A percentile compares a stretch with the other conserved stretches of the same genome.
Conservation (phyloP, 176 grass and related monocot genomes). For the bread wheat (Triticum aestivum) region IWGSC_CS_RefSeq_v2.1 NC_057799.1:95250920-95251419, state of each 20-base stretch:
- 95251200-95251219: too few relatives aligned
- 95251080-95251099: constrained; percentile 18
- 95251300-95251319: constrained; percentile 45
- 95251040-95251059: constrained; percentile 62
- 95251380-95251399: too few relatives aligned
- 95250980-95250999: constrained; percentile 3
- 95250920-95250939: neutral
- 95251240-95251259: too few relatives aligned
- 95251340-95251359: constrained; percentile 80
- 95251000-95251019: constrained; percentile 45
- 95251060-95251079: constrained; percentile 51
- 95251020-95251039: constrained; percentile 83
- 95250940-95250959: constrained; percentile 53
- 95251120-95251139: constrained; percentile 64
- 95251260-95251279: too few relatives aligned
- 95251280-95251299: constrained; percentile 28
- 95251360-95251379: constrained; percentile 47
- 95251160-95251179: constrained; percentile 24
- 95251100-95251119: constrained; percentile 35
- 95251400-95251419: too few relatives aligned
- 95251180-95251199: neutral
- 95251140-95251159: constrained; percentile 64
- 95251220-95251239: too few relatives aligned
- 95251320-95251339: constrained; percentile 70
- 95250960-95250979: constrained; percentile 53